Evolutionary conservation across 2,329 filamentous ascomycete genomes (phyloP).

Genomic region (Phaeoacremonium minimum): DNA sequence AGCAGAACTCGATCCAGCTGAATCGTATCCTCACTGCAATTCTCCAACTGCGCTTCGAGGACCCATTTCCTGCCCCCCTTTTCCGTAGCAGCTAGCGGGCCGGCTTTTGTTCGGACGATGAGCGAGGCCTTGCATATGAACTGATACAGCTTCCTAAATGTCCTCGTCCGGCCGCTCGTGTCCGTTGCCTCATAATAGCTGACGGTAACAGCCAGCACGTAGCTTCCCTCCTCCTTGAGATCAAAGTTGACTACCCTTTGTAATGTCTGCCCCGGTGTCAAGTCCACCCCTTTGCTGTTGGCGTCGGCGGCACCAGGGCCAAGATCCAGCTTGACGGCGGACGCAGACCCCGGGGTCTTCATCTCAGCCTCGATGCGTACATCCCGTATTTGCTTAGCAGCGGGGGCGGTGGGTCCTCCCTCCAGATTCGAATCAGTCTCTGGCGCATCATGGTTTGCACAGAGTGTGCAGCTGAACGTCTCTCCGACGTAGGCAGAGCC

Average conservation of each 20-base stretch:
- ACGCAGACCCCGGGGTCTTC: conserved; percentile 70
- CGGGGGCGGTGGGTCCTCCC: conserved; percentile 3
- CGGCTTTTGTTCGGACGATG: conserved; percentile 86
- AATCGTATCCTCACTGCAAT: conserved; percentile 80
- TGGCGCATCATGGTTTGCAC: conserved; percentile 80
- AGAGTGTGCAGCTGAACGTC: conserved; percentile 89
- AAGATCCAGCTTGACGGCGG: conserved; percentile 59
- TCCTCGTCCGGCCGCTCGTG: conserved; percentile 67
- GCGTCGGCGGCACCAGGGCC: conserved; percentile 22
- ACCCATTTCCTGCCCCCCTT: conserved; percentile 55
- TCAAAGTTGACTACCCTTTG: conserved; percentile 83
- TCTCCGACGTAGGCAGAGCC: conserved; percentile 94
- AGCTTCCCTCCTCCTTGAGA: conserved; percentile 88
- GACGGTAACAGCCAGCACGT: conserved; percentile 89
- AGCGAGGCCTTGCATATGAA: conserved; percentile 90
- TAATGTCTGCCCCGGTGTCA: conserved; percentile 61
- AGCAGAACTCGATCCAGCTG: conserved; percentile 65
- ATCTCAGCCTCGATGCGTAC: conserved; percentile 88
- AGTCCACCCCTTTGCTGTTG: conserved; percentile 34
- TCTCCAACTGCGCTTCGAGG: conserved; percentile 92
- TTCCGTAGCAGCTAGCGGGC: conserved; percentile 42
- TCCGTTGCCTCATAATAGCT: conserved; percentile 87
- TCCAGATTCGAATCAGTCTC: conserved; percentile 3
- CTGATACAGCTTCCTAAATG: conserved; percentile 93
- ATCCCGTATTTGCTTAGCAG: conserved; percentile 58